Evolutionary conservation across 139 green algal species (phyloP).

Genomic region (Volvox reticuliferus): DNA sequence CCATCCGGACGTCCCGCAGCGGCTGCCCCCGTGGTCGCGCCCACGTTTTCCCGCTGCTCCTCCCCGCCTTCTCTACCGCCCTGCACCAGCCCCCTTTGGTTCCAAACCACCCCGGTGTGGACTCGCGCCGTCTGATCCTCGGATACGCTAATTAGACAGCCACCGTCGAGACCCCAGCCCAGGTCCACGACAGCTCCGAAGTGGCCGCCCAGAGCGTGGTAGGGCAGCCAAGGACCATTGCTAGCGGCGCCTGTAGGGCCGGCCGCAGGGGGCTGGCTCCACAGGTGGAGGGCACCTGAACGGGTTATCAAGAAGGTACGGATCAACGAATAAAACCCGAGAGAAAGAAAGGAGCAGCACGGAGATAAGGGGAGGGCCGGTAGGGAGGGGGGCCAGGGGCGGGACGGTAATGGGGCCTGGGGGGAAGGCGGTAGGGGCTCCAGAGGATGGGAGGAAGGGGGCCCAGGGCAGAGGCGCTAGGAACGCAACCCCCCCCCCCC

Average conservation of each 20-base stretch:
- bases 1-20: not conserved
- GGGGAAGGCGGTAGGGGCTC: no score
- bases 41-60: not conserved
- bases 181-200: conserved; percentile 83
- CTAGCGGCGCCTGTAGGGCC: not conserved
- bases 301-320: no score
- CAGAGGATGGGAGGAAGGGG: no score
- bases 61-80: not conserved
- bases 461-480: no score
- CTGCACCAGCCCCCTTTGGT: not conserved
- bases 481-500: no score
- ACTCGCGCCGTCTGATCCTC: conserved; percentile 90
- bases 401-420: no score
- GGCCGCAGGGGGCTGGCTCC: conserved; percentile 54
- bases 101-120: conserved; percentile 50
- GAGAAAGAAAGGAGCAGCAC: no score
- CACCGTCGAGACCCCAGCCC: conserved; percentile 78
- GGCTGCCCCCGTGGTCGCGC: not conserved
- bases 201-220: conserved; percentile 86
- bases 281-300: conserved; percentile 92
- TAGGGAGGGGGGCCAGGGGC: no score
- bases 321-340: no score
- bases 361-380: no score
- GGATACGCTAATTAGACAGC: conserved; percentile 78
- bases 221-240: conserved; percentile 73